Evolutionary conservation across 1,284 basidiomycete species (phyloP), one percentile per base, ranked within the genome.

Genomic region (Flammula alnicola): DNA sequence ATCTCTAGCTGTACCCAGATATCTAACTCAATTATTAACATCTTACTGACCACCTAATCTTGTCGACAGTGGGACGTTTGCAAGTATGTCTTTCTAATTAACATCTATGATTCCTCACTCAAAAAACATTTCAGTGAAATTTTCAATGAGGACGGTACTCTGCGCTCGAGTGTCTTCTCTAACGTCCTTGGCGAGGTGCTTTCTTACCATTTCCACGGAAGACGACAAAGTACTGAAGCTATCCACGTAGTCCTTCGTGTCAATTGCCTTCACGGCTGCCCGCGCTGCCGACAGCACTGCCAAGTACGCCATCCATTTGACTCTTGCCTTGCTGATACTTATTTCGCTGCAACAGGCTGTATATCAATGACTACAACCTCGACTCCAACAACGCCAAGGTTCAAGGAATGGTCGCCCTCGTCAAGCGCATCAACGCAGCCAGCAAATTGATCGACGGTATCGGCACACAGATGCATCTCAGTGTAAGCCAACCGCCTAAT

Each of bases 361-460:
- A 74, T 64, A 74, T 74, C 57, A 75, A 74, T 61, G 73, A 75
- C 61, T 75, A 69, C 57, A 75, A 75, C 58, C 45, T 57, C 14
- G 56, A 57, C 45, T 57, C 52, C 8, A 57, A 57, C 47, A 57
- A 69, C 22, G 49, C 51, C 19, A 57, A 57, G 38, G 49, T 49
- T 7, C 56, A 57, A 56, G 66, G 68, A 44, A 61, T 70, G 57
- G 64, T 70, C 17, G 59, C 59, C n/a, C 64, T 72, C 47, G 66
- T 72, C 48, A 68, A 65, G 46, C 65, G 66, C 20, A 56, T 70
- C 52, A 71, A 72, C 55, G 59, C 62, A 32, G 55, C 54, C 51
- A 59, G 59, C 25, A 59, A 65, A 32, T 50, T 69, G 29, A 72
- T 74, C 52, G 73, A 75, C 47, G 72, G 71, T 27, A 69, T 74